Conservation (phyloP, 2,329 filamentous ascomycete species). For the Aspergillus sp. region DNA sequence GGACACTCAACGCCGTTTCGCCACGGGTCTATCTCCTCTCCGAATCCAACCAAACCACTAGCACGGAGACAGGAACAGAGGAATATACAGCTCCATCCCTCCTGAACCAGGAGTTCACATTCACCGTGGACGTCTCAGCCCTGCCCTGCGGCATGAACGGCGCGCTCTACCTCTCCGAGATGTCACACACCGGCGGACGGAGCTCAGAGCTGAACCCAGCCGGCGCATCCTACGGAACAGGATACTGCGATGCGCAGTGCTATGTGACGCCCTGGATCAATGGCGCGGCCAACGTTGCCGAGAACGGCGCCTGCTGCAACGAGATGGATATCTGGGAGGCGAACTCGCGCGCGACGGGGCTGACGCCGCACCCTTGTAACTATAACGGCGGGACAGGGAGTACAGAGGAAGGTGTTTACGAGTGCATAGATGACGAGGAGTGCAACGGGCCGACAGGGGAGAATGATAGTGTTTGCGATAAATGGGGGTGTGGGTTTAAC, state of each 20-base stretch:
- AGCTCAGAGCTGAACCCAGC: constrained; percentile 49
- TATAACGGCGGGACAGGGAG: constrained; percentile 46
- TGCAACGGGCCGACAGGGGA: constrained; percentile 5
- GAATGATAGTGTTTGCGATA: constrained; percentile 58
- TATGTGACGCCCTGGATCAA: constrained; percentile 52
- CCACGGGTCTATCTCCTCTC: constrained; percentile 61
- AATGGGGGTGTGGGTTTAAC: constrained; percentile 68
- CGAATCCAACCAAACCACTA: constrained; percentile 30
- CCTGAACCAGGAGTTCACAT: constrained; percentile 66
- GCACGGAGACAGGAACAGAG: constrained; percentile 25
- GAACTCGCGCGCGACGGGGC: constrained; percentile 61
- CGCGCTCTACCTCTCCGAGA: constrained; percentile 63
- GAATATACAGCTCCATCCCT: constrained; percentile 51
- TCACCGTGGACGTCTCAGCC: constrained; percentile 67
- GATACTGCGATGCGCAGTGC: constrained; percentile 63
- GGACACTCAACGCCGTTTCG: constrained; percentile 35
- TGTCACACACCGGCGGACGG: constrained; percentile 60
- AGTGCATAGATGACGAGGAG: constrained; percentile 38
- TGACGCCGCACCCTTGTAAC: constrained; percentile 57
- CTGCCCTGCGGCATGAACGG: constrained; percentile 70
- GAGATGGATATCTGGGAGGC: constrained; percentile 71
- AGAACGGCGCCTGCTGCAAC: constrained; percentile 60
- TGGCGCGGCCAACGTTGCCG: constrained; percentile 52
- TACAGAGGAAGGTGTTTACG: constrained; percentile 44
- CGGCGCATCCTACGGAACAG: constrained; percentile 59